Base-by-base conservation (phyloP, 257 asterid genomes). In the Salvia splendens region DNA sequence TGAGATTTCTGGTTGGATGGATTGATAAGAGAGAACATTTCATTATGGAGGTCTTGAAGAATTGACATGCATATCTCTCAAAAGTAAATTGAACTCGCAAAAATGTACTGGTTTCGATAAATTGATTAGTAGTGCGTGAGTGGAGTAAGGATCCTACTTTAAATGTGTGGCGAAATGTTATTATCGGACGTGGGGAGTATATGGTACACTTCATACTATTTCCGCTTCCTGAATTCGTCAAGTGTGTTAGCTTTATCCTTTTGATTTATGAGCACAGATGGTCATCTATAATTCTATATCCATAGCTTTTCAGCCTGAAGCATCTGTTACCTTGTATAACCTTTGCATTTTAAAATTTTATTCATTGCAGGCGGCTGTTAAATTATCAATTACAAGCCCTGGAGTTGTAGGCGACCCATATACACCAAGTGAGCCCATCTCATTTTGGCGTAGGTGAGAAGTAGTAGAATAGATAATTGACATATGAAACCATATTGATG, bases 391-490 rank as follows among this genome's bases (percentile, higher is more conserved):
- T 83, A 63, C 76, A 57, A 92, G 96, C 73, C 96, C 97, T 73
- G 98, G 98, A 64, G 67, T 89, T 62, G 76, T 92, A 5, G 81
- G 75, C 43, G 98, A 92, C 75, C 98, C 96, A 64, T 92, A 92
- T 84, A 76, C 91, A 48, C 76, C 82, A 54, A 85, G 86, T 46
- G 96, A 86, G 46, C 79, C 83, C 46, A 75, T 87, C 60, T 68
- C 97, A 15, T 89, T 92, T 69, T 87, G 74, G 89, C 69, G 56
- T 71, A 85, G 98, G 98, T 89, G 67, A 68, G 90, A 53, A 54
- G 71, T 56, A 42, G 41, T 56, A 38, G 42, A 47, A 48, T 61
- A 17, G 62, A 51, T 28, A 65, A 66, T 9, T 71, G 47, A 35
- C 52, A 61, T 49, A 58, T 54, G 56, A 30, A 42, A 12, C 32